phyloP scores from a whole-genome alignment of 106 monocot species.

The Dactylorhiza incarnata region DNA sequence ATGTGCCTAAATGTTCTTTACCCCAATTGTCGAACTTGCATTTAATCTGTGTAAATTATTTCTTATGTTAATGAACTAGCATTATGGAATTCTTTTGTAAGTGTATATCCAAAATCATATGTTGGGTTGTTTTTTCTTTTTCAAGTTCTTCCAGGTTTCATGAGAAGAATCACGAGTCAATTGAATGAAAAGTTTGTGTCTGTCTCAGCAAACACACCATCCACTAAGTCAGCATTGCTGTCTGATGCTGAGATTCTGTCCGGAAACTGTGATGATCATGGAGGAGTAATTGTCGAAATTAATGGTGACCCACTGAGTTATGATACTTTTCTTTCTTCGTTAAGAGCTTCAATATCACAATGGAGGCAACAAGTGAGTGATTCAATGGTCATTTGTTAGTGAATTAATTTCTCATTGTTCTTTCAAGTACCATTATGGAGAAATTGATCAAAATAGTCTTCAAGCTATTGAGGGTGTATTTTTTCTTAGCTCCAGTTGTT shows the following conservation, averaged over 20 bases:
- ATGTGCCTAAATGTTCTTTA: background rate
- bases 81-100: background rate
- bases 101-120: background rate
- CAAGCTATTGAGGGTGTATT: no score
- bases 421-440: background rate
- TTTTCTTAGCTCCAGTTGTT: no score
- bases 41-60: background rate
- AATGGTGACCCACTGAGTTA: constrained; percentile 41
- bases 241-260: constrained; percentile 14
- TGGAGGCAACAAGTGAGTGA: constrained; percentile 65
- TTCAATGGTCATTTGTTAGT: background rate
- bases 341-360: constrained; percentile 44
- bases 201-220: constrained; percentile 22
- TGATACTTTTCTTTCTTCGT: constrained; percentile 38
- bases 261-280: constrained; percentile 54
- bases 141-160: constrained; percentile 6
- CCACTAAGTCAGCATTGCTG: constrained; percentile 11
- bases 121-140: constrained; percentile 2
- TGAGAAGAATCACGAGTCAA: constrained; percentile 1
- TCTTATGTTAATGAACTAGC: background rate
- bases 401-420: background rate
- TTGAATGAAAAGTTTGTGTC: constrained; percentile 14
- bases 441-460: no score
- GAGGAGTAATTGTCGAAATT: constrained; percentile 74
- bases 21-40: background rate